Evolutionary conservation across 805 yeast species (phyloP).

Genomic region (Ogataea populi-albae): DNA sequence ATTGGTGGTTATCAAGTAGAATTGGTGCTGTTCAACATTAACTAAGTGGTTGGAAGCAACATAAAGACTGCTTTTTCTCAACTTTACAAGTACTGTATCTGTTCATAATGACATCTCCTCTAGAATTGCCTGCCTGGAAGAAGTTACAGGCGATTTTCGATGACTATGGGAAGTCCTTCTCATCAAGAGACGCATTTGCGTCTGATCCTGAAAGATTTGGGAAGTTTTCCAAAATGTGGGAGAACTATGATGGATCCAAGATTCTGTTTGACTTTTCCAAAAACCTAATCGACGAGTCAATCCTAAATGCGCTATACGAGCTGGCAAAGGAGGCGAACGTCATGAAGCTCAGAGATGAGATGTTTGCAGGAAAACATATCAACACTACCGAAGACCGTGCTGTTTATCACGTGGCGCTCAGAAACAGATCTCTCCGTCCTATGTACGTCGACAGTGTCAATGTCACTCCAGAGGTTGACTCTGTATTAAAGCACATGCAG

Average conservation of each 20-base stretch:
- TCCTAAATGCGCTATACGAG: constrained; percentile 60
- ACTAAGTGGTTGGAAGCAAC: too few species aligned
- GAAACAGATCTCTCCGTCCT: constrained; percentile 83
- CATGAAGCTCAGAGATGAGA: constrained; percentile 79
- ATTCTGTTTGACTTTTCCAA: constrained; percentile 94
- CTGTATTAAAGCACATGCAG: constrained; percentile 92
- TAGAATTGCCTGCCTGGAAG: constrained; percentile 81
- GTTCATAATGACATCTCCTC: constrained; percentile 30
- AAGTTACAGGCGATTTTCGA: constrained; percentile 70
- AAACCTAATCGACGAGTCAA: constrained; percentile 86
- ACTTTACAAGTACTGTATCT: background rate
- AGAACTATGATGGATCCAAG: constrained; percentile 82
- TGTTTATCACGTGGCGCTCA: constrained; percentile 92
- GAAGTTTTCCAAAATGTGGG: constrained; percentile 73
- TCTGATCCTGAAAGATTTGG: constrained; percentile 72
- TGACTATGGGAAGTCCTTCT: constrained; percentile 62
- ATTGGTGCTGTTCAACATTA: too few species aligned
- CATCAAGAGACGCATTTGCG: constrained; percentile 74
- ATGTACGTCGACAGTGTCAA: constrained; percentile 88
- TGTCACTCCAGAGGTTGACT: constrained; percentile 88
- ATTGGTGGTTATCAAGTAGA: too few species aligned
- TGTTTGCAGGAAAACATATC: constrained; percentile 92
- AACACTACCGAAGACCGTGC: constrained; percentile 96
- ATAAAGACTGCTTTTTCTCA: background rate
- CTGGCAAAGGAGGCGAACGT: constrained; percentile 91